Base-by-base conservation (phyloP, 306 rosid species). In the Vigna radiata region DNA sequence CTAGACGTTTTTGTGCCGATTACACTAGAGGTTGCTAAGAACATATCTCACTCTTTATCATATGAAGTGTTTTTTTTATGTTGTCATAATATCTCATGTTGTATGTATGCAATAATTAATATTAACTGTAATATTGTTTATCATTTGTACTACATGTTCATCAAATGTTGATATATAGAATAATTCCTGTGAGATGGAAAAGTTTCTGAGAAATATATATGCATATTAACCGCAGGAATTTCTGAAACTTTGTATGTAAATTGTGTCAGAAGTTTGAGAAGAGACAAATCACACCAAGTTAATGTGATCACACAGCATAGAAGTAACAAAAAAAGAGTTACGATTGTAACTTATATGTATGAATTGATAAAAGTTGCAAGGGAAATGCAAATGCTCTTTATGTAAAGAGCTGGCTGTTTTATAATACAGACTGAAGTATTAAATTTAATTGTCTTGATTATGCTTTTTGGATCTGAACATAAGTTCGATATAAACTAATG, bases 21-120 rank as follows among this genome's bases (percentile, higher is more conserved):
- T 85, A 8, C 15, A 75, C 55, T 9, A 58, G 86, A 0, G 11
- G 0, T 64, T 85, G 88, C 49, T 78, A 67, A 73, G 19, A 75
- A 17, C 21, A 50, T 60, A 0, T n/a, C 7, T 9, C 8, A 19
- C 3, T 66, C 70, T 73, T 29, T 0, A 1, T 64, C 2, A 8
- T 68, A 58, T 67, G 2, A 23, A 27, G 23, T 52, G 81, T 55
- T n/a, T 8, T 10, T 37, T 44, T 70, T 19, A 23, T 69, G 6
- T 59, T 59, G 12, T 29, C 41, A 14, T 31, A 29, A 27, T 44
- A 11, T 60, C 5, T 5, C 19, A 60, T 29, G 43, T 2, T 60
- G 43, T 19, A 48, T 44, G 5, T 14, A 54, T 59, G 17, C 25
- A 21, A 55, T 56, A 21, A 23, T 1, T 53, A 12, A 12, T 56